These are phyloP conservation scores for Ustilago shanxiensis DNA, from an alignment of 1,284 basidiomycete species.

Conservation along the genomic window DNA sequence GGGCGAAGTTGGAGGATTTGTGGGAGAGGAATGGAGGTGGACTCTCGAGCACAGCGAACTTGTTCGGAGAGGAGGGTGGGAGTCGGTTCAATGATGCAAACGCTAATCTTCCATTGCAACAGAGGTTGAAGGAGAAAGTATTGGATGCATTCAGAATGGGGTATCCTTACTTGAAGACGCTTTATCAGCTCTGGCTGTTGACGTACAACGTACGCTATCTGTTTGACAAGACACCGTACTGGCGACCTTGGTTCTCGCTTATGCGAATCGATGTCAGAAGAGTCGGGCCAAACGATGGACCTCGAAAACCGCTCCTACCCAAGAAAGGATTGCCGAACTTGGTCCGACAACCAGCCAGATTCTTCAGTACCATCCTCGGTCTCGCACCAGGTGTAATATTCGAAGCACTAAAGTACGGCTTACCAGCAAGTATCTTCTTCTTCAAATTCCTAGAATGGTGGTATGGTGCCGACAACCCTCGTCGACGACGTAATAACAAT, in stretches of 20 bases:
- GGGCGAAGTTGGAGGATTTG: conserved; percentile 88
- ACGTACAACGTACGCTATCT: conserved; percentile 86
- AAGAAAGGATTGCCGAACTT: conserved; percentile 46
- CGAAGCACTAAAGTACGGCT: conserved; percentile 78
- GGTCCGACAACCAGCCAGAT: conserved; percentile 38
- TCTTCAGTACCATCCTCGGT: conserved; percentile 33
- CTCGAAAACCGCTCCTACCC: conserved; percentile 41
- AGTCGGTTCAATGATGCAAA: conserved; percentile 8
- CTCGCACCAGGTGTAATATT: conserved; percentile 54
- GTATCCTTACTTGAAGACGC: conserved; percentile 85
- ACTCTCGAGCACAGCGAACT: conserved; percentile 73
- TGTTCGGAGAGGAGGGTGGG: conserved; percentile 71
- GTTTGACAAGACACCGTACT: conserved; percentile 86
- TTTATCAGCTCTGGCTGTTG: conserved; percentile 84
- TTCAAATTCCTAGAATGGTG: conserved; percentile 99
- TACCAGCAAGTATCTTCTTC: conserved; percentile 93
- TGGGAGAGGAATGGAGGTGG: conserved; percentile 91
- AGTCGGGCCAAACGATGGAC: conserved; percentile 72
- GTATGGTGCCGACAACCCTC: conserved; percentile 92
- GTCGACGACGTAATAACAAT: conserved; percentile 47
- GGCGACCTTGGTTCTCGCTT: conserved; percentile 90
- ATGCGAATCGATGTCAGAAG: conserved; percentile 85
- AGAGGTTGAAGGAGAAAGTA: background rate
- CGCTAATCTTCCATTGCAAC: background rate
- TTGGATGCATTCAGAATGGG: conserved; percentile 55